Percentiles rank a stretch among this genome's conserved stretches.
Conservation (phyloP, 179 eudicot species). For the Actinidia chinensis region DNA sequence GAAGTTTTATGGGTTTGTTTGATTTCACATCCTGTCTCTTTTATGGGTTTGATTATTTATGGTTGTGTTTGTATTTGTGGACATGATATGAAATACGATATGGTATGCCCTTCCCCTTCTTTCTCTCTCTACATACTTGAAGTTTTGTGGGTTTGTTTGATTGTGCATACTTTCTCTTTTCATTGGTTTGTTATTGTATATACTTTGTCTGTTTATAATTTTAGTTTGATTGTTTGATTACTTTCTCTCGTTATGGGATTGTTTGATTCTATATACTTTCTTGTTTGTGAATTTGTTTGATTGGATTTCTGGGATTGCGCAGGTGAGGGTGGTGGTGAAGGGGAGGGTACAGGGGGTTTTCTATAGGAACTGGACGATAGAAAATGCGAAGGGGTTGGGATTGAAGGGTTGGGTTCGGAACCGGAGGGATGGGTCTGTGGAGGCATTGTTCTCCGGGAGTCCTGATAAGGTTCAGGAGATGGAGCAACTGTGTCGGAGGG, state of each 20-base stretch:
- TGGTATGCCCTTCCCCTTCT: too few relatives aligned
- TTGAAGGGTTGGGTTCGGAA: conserved; percentile 93
- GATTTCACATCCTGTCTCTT: neutral
- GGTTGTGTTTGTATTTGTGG: too few relatives aligned
- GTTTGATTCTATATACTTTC: neutral
- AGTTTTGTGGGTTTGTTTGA: too few relatives aligned
- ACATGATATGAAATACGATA: too few relatives aligned
- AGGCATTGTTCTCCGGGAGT: conserved; percentile 80
- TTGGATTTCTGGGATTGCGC: conserved; percentile 14
- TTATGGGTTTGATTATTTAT: neutral
- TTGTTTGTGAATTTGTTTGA: too few relatives aligned
- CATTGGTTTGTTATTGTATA: too few relatives aligned
- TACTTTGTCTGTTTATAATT: too few relatives aligned
- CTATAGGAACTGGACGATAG: conserved; percentile 77
- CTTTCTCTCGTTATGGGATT: neutral
- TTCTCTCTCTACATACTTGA: too few relatives aligned
- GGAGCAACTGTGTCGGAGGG: conserved; percentile 76
- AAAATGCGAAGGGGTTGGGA: conserved; percentile 71
- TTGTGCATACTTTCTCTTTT: neutral
- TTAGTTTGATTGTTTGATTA: too few relatives aligned
- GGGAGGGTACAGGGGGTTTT: conserved; percentile 94
- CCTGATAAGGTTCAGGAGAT: conserved; percentile 77
- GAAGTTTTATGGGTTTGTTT: neutral
- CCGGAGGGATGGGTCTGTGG: conserved; percentile 82
- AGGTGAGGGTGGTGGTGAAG: conserved; percentile 81